A percentile compares a stretch with the other conserved stretches of the same genome.
Conservation (phyloP, 2,329 filamentous ascomycete genomes). For the Penicillium sp. region DNA sequence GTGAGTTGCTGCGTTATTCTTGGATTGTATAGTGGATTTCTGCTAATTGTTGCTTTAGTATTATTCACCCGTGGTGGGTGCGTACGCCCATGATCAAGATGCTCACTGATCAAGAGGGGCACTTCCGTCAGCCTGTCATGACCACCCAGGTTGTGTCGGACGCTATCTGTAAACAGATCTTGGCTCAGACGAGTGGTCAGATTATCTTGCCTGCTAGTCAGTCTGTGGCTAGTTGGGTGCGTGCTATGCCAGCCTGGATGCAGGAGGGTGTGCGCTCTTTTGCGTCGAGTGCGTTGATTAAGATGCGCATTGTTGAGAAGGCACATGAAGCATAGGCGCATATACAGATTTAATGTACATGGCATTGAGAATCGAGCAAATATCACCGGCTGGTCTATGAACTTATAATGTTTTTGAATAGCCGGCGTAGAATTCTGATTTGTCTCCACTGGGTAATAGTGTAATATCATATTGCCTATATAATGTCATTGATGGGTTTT, state of each 20-base stretch:
- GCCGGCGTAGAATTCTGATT: too few species aligned
- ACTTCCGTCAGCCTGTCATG: constrained; percentile 37
- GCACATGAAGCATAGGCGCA: constrained; percentile 4
- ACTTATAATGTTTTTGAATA: neutral
- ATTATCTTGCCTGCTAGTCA: constrained; percentile 47
- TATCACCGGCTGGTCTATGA: neutral
- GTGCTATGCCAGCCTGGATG: constrained; percentile 46
- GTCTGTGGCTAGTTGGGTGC: constrained; percentile 24
- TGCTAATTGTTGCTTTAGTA: constrained; percentile 16
- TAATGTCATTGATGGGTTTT: too few species aligned
- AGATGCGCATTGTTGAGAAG: constrained; percentile 24
- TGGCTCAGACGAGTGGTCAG: constrained; percentile 50
- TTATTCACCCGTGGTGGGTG: constrained; percentile 46
- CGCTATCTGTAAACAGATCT: constrained; percentile 51
- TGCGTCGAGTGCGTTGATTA: constrained; percentile 25
- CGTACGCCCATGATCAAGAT: constrained; percentile 48
- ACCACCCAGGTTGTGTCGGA: constrained; percentile 44
- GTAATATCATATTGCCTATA: too few species aligned
- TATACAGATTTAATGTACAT: neutral
- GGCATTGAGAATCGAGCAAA: neutral
- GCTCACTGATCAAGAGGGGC: constrained; percentile 31
- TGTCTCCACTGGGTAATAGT: too few species aligned
- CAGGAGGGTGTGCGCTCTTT: constrained; percentile 41
- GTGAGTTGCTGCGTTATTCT: constrained; percentile 15
- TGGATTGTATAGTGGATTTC: neutral